Evolutionary conservation across 345 rosid genomes (phyloP).

Genomic region (Eucalyptus cloeziana): DNA sequence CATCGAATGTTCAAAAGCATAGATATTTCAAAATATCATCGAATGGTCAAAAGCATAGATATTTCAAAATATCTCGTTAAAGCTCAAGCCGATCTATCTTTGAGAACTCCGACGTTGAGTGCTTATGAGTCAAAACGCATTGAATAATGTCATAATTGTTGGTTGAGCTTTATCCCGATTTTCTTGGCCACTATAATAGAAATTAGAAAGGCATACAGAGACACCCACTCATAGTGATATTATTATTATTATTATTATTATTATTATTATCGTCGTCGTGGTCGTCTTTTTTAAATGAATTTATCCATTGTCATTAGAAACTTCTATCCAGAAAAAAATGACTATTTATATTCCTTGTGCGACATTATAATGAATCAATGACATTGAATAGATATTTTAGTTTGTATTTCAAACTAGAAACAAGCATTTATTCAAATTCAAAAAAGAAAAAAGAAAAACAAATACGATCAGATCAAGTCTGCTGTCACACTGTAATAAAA

Average conservation of each 20-base stretch:
- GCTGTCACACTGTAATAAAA: too few relatives aligned
- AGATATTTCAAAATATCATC: neutral
- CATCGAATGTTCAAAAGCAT: neutral
- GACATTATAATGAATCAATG: neutral
- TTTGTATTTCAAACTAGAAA: neutral
- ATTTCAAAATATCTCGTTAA: neutral
- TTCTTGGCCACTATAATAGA: neutral
- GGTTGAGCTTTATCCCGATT: neutral
- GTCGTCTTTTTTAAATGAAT: too few relatives aligned
- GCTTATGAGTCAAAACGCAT: neutral
- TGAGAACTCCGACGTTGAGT: neutral
- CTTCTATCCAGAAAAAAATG: neutral
- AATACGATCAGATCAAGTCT: neutral
- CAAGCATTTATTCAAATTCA: neutral
- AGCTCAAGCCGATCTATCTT: neutral
- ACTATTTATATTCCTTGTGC: neutral
- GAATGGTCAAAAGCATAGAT: too few relatives aligned
- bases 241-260: too few relatives aligned
- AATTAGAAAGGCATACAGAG: neutral
- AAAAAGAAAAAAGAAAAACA: too few relatives aligned
- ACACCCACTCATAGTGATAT: neutral
- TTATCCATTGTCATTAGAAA: neutral
- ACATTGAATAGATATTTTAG: neutral
- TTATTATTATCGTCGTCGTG: too few relatives aligned
- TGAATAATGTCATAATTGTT: neutral